Percentiles rank a stretch among this genome's conserved stretches.
phyloP scores from a whole-genome alignment of 2,329 filamentous ascomycete genomes.

The Fusarium sambucinum region DNA sequence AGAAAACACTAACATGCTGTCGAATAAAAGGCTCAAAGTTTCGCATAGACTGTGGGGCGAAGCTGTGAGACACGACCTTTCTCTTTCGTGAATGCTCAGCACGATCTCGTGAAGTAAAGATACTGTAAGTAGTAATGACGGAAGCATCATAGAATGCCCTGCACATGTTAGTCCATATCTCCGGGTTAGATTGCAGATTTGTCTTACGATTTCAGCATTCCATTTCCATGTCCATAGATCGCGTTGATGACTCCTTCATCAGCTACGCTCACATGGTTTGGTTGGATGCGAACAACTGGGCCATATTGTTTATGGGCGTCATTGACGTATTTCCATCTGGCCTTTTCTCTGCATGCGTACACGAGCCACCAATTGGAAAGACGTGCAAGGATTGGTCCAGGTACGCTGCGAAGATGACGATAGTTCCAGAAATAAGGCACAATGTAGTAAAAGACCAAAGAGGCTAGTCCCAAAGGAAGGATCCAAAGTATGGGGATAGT shows the following conservation, averaged over 20 bases:
- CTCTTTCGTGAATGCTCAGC: conserved; percentile 14
- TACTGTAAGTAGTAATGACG: neutral
- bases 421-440: conserved; percentile 11
- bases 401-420: neutral
- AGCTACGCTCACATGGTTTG: conserved; percentile 2
- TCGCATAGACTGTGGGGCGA: conserved; percentile 3
- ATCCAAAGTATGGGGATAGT: neutral
- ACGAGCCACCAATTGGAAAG: conserved; percentile 12
- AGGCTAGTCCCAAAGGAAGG: neutral
- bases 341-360: neutral
- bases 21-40: neutral
- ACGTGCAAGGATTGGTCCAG: neutral
- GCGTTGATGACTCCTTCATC: neutral
- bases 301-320: neutral
- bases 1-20: neutral
- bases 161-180: neutral
- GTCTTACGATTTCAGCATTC: conserved; percentile 6
- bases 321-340: neutral
- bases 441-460: neutral
- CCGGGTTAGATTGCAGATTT: fast-evolving
- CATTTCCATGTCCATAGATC: conserved; percentile 14
- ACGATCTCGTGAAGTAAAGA: conserved; percentile 8
- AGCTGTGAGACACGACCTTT: conserved; percentile 1
- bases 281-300: conserved; percentile 3
- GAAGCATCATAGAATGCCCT: conserved; percentile 16